Conservation (phyloP, 208 protist genomes). For the Angomonas ambiguus region DNA sequence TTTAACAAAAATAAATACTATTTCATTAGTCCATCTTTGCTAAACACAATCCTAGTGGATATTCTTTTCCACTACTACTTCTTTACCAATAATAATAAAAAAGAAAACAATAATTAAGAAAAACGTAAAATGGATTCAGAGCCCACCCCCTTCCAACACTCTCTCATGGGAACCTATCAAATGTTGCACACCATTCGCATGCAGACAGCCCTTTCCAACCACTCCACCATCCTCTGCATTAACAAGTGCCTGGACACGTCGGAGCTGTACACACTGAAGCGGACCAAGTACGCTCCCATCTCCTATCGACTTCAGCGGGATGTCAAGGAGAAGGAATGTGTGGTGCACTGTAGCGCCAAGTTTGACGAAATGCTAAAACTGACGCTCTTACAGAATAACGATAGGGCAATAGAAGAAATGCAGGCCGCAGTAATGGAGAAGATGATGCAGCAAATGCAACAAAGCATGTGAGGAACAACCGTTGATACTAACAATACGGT, state of each 20-base stretch:
- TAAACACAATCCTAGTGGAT: background rate
- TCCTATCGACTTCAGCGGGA: conserved; percentile 70
- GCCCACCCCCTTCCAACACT: conserved; percentile 77
- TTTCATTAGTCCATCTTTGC: background rate
- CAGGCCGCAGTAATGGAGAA: conserved; percentile 61
- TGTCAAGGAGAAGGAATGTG: conserved; percentile 83
- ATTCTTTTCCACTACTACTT: background rate
- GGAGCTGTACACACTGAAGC: conserved; percentile 82
- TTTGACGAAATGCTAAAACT: conserved; percentile 60
- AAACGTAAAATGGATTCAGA: background rate
- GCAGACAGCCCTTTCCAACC: conserved; percentile 53
- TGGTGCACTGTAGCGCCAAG: conserved; percentile 67
- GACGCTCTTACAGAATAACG: conserved; percentile 44
- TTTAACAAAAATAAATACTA: too few species aligned
- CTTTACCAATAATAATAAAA: background rate
- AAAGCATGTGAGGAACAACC: background rate
- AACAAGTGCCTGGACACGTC: conserved; percentile 81
- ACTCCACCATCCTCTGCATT: conserved; percentile 57
- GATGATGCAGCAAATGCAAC: conserved; percentile 39
- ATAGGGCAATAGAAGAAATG: conserved; percentile 38
- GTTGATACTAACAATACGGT: too few species aligned
- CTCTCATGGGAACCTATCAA: conserved; percentile 60
- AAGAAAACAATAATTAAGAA: background rate
- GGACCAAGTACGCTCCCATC: conserved; percentile 77
- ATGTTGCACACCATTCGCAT: conserved; percentile 42